Conservation (phyloP, 1,284 basidiomycete species). For the Lentinula novae-zelandiae region DNA sequence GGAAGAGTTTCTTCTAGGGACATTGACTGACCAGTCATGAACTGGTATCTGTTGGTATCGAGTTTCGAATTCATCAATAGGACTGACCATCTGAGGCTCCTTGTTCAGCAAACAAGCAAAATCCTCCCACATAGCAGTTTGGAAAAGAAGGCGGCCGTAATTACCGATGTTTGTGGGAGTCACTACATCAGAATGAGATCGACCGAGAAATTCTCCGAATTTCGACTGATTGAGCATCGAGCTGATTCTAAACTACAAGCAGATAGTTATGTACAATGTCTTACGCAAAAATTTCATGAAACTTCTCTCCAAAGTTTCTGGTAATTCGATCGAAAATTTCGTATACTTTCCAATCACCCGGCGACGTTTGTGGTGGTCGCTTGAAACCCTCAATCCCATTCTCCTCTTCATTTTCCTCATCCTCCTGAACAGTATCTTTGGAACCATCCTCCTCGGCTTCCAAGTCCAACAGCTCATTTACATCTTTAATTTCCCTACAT, state of each 20-base stretch:
- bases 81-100: too few relatives aligned
- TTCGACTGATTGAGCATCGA: too few relatives aligned
- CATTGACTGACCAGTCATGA: too few relatives aligned
- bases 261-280: slow-evolving; percentile 9
- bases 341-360: slow-evolving; percentile 56
- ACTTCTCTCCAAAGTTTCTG: neutral
- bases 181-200: too few relatives aligned
- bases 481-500: slow-evolving; percentile 25
- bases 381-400: slow-evolving; percentile 17
- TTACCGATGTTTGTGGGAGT: too few relatives aligned
- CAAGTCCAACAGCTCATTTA: slow-evolving; percentile 27
- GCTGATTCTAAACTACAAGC: slow-evolving; percentile 6
- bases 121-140: too few relatives aligned
- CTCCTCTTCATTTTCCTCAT: slow-evolving; percentile 24
- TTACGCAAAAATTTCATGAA: neutral
- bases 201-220: too few relatives aligned
- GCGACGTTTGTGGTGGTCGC: slow-evolving; percentile 35
- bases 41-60: too few relatives aligned
- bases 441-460: slow-evolving; percentile 25
- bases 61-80: too few relatives aligned
- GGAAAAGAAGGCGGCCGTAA: too few relatives aligned
- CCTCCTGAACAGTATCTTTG: slow-evolving; percentile 26
- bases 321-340: slow-evolving; percentile 32
- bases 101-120: too few relatives aligned
- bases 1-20: too few relatives aligned